phyloP scores from a whole-genome alignment of 2,329 filamentous ascomycete genomes.

The Penicillium corylophilum region DNA sequence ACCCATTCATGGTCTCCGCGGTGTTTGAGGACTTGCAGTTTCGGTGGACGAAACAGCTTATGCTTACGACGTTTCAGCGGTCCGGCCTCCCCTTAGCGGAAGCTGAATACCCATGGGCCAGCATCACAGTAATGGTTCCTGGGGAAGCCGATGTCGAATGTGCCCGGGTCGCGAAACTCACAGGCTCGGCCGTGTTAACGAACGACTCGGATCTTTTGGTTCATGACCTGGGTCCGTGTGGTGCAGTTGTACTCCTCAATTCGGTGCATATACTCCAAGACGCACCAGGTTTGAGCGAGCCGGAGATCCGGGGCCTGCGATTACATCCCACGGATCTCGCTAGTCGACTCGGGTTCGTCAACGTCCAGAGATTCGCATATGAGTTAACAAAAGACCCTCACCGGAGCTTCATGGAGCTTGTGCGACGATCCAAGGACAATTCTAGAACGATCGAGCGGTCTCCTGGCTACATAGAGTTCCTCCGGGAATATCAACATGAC shows the following conservation, averaged over 20 bases:
- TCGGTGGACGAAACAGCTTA: slow-evolving; percentile 34
- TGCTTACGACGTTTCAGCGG: slow-evolving; percentile 16
- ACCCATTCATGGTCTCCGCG: slow-evolving; percentile 73
- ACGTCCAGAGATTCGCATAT: slow-evolving; percentile 41
- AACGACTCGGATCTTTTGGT: slow-evolving; percentile 85
- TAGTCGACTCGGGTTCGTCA: slow-evolving; percentile 32
- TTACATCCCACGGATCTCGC: slow-evolving; percentile 40
- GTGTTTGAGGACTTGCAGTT: slow-evolving; percentile 69
- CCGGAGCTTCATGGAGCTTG: slow-evolving; percentile 29
- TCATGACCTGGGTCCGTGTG: slow-evolving; percentile 63
- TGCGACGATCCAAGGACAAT: slow-evolving; percentile 31
- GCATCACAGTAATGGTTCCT: slow-evolving; percentile 61
- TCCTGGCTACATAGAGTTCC: slow-evolving; percentile 30
- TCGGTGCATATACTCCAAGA: slow-evolving; percentile 53
- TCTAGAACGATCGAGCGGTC: slow-evolving; percentile 12
- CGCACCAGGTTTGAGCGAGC: slow-evolving; percentile 9
- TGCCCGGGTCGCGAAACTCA: slow-evolving; percentile 59
- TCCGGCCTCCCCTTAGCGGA: slow-evolving; percentile 16
- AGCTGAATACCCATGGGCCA: slow-evolving; percentile 33
- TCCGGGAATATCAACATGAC: slow-evolving; percentile 36
- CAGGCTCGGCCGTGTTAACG: slow-evolving; percentile 65
- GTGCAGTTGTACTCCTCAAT: slow-evolving; percentile 66
- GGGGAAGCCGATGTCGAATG: slow-evolving; percentile 86
- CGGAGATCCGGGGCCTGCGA: slow-evolving; percentile 32
- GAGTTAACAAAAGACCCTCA: slow-evolving; percentile 36